These are phyloP conservation scores for Solanum appendiculatum DNA, from an alignment of 257 asterid genomes.

Conservation along the genomic window DNA sequence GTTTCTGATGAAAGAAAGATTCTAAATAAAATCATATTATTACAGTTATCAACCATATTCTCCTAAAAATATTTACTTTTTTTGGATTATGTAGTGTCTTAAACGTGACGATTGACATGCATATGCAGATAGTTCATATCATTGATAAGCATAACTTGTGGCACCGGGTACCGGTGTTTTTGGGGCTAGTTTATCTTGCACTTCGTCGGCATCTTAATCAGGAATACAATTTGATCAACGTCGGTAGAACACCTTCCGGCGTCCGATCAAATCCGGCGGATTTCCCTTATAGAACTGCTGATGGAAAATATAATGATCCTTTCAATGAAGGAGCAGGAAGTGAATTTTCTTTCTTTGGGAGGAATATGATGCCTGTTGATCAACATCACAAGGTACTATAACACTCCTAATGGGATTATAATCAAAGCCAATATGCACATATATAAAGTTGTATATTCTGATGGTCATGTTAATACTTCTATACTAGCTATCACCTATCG, in stretches of 20 bases:
- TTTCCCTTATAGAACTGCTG: conserved; percentile 36
- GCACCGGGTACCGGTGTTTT: conserved; percentile 24
- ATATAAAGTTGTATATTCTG: too few relatives aligned
- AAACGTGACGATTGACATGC: background rate
- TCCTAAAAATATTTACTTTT: too few relatives aligned
- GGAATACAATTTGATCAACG: conserved; percentile 45
- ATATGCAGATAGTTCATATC: conserved; percentile 35
- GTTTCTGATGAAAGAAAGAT: background rate
- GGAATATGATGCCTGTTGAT: conserved; percentile 43
- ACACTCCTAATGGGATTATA: background rate
- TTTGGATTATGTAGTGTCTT: background rate
- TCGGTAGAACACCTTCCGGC: conserved; percentile 24
- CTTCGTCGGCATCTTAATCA: conserved; percentile 44
- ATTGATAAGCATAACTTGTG: conserved; percentile 26
- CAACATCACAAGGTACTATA: conserved; percentile 33
- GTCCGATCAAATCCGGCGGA: conserved; percentile 21
- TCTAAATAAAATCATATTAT: background rate
- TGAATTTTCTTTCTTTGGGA: conserved; percentile 42
- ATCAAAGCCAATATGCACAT: background rate
- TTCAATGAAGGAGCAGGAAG: conserved; percentile 24
- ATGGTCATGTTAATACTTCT: background rate
- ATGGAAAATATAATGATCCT: conserved; percentile 38
- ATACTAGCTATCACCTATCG: background rate
- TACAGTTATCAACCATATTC: too few relatives aligned
- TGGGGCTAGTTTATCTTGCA: conserved; percentile 38